phyloP scores from a whole-genome alignment of 306 rosid genomes.

The Acacia confusa region DNA sequence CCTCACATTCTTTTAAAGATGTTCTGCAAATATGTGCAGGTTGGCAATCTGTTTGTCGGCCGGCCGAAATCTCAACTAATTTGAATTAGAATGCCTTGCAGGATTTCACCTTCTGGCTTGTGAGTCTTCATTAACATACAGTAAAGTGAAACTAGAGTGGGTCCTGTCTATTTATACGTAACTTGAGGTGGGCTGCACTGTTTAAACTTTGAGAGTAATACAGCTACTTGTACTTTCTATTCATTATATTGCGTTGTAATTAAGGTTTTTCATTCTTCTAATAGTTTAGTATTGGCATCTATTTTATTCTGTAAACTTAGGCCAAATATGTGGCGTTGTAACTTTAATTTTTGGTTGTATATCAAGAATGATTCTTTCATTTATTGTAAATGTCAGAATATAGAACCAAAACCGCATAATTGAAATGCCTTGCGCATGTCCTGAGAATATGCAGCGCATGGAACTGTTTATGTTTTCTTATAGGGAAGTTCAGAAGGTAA shows the following conservation, averaged over 20 bases:
- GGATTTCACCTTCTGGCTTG: background rate
- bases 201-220: background rate
- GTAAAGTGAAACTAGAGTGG: background rate
- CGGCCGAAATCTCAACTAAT: conserved; percentile 37
- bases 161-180: background rate
- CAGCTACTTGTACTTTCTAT: background rate
- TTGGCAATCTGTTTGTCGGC: conserved; percentile 61
- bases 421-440: background rate
- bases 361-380: background rate
- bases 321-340: background rate
- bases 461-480: background rate
- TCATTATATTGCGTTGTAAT: background rate
- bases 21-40: conserved; percentile 59
- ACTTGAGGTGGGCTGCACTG: background rate
- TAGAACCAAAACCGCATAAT: background rate
- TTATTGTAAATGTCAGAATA: background rate
- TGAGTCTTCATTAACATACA: background rate
- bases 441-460: background rate
- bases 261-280: background rate
- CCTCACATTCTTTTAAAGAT: conserved; percentile 54
- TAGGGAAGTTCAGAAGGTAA: background rate
- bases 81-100: conserved; percentile 30
- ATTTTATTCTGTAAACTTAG: background rate
- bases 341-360: background rate
- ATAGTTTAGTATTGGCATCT: background rate